phyloP scores from a whole-genome alignment of 2,329 filamentous ascomycete species.

The Pseudogymnoascus sp. region DNA sequence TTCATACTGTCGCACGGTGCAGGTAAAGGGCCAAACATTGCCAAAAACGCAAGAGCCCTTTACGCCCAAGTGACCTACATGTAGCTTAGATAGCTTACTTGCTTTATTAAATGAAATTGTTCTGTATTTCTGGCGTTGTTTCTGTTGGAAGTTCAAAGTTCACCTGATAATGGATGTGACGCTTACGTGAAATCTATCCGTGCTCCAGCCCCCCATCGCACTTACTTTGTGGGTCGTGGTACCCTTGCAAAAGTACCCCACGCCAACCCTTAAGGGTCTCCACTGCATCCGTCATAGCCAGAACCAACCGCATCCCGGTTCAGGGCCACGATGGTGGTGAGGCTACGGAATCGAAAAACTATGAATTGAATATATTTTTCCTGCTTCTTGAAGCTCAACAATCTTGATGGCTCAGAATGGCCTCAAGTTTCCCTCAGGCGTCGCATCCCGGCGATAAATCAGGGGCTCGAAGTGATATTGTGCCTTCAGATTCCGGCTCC shows the following conservation, averaged over 20 bases:
- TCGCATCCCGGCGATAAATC: neutral
- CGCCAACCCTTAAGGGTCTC: neutral
- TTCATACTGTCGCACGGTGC: neutral
- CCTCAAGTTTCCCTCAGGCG: neutral
- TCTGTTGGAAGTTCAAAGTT: neutral
- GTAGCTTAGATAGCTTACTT: neutral
- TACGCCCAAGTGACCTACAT: neutral
- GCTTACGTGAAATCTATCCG: neutral
- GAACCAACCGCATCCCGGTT: neutral
- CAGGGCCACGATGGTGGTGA: constrained; percentile 2
- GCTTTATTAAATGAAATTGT: neutral
- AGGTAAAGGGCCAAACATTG: neutral
- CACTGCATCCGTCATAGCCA: neutral
- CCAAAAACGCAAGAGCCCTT: neutral
- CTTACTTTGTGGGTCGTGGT: neutral
- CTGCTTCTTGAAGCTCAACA: neutral
- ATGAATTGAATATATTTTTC: neutral
- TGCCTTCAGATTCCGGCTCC: constrained; percentile 12
- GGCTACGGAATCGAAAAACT: neutral
- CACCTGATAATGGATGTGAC: neutral
- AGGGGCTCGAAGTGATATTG: neutral
- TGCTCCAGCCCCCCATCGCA: neutral
- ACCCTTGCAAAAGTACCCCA: constrained; percentile 1
- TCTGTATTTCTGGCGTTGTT: neutral
- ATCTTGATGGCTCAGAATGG: neutral